Conservation (phyloP, 495 filamentous ascomycete genomes). For the Astrocystis sublimbata region DNA sequence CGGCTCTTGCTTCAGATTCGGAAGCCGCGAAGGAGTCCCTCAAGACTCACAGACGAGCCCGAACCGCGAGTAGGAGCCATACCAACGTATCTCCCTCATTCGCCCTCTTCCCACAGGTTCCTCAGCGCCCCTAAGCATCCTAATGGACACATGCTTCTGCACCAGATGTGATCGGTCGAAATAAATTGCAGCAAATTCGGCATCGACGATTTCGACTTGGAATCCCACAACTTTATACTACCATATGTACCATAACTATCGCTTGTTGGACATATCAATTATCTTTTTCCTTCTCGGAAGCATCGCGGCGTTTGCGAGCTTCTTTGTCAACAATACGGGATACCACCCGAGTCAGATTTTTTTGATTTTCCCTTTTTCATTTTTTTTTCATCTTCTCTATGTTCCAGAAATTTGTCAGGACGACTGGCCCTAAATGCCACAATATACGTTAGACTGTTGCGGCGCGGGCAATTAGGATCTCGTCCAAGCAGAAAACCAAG, state of each 20-base stretch:
- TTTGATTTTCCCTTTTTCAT: too few relatives aligned
- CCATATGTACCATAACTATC: not conserved
- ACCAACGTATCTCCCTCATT: conserved; percentile 25
- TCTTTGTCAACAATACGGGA: not conserved
- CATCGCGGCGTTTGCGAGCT: not conserved
- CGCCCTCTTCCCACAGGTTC: conserved; percentile 29
- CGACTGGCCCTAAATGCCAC: not conserved
- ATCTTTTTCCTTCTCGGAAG: not conserved
- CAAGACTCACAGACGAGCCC: conserved; percentile 30
- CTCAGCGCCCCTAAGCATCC: not conserved
- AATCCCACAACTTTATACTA: not conserved
- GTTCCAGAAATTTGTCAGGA: not conserved
- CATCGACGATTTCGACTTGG: too few relatives aligned
- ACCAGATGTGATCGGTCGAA: not conserved
- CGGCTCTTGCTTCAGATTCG: conserved; percentile 8
- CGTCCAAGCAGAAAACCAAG: not conserved
- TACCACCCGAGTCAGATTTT: not conserved
- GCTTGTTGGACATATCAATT: not conserved
- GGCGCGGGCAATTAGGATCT: not conserved
- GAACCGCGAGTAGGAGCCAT: conserved; percentile 34
- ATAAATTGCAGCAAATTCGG: not conserved
- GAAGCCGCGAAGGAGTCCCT: conserved; percentile 20
- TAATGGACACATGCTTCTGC: not conserved
- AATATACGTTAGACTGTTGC: not conserved
- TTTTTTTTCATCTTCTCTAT: too few relatives aligned